Percentiles rank a stretch among this genome's conserved stretches.
Evolutionary conservation across 352 stramenopile genomes (phyloP).

Genomic region (Thraustochytrium sp.): DNA sequence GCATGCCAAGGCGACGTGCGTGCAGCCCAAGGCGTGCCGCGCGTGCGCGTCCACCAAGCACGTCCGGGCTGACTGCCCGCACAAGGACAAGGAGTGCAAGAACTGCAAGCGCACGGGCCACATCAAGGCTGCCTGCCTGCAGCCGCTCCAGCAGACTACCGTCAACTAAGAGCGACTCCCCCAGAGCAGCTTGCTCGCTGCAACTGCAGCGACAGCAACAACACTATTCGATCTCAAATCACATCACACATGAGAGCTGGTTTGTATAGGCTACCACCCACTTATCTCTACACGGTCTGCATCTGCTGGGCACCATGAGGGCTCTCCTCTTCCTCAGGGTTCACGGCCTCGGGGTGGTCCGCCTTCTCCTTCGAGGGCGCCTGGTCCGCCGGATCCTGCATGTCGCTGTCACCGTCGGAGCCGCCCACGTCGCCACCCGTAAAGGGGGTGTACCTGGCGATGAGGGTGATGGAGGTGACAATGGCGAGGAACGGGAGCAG

Average conservation of each 20-base stretch:
- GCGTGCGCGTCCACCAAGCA: neutral
- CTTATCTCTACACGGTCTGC: too few species aligned
- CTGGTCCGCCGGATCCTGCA: neutral
- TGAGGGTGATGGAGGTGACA: neutral
- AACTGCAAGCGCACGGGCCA: neutral
- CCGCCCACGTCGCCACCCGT: neutral
- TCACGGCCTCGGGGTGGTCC: neutral
- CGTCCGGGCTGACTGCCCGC: neutral
- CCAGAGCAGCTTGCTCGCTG: too few species aligned
- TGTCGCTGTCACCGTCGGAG: neutral
- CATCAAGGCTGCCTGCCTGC: neutral
- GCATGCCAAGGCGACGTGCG: neutral
- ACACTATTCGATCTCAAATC: too few species aligned
- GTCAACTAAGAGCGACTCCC: too few species aligned
- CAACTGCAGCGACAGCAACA: neutral
- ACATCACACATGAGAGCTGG: too few species aligned
- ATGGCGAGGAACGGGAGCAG: neutral
- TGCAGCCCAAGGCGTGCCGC: neutral
- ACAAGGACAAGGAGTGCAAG: constrained; percentile 18
- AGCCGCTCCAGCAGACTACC: neutral
- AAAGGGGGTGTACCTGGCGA: constrained; percentile 25
- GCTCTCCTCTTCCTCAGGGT: neutral
- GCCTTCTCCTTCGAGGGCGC: neutral
- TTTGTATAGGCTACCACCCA: too few species aligned
- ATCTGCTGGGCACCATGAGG: too few species aligned